Conservation (phyloP, 2,329 filamentous ascomycete species). For the Arthrobotrys musiformis region DNA sequence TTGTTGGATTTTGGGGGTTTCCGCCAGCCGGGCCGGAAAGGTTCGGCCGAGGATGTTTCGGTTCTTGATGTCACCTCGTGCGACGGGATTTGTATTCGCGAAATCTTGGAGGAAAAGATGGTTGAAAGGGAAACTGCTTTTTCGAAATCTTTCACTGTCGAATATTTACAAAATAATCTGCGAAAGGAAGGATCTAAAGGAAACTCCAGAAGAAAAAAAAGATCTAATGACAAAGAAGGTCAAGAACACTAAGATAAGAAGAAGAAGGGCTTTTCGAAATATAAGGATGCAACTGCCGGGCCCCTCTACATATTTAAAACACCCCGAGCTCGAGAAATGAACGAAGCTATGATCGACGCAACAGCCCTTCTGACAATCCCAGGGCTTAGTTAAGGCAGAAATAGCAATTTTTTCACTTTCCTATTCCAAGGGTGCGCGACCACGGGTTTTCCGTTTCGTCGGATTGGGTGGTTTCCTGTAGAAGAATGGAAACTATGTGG, state of each 20-base stretch:
- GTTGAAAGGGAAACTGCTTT: not conserved
- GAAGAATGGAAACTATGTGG: no score
- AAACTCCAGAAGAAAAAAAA: slow-evolving; percentile 1
- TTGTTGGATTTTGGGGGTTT: slow-evolving; percentile 35
- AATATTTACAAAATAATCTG: slow-evolving; percentile 11
- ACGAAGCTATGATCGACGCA: slow-evolving; percentile 23
- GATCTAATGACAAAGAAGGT: not conserved
- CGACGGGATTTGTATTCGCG: no score
- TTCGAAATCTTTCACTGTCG: not conserved
- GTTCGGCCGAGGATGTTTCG: not conserved
- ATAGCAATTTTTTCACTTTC: not conserved
- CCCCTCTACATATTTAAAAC: slow-evolving; percentile 20
- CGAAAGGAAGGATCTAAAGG: slow-evolving; percentile 13
- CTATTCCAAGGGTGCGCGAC: not conserved
- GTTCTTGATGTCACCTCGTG: not conserved
- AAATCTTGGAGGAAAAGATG: no score
- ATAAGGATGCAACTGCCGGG: slow-evolving; percentile 20
- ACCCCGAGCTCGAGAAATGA: slow-evolving; percentile 25
- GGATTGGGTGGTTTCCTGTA: no score
- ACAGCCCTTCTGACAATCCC: slow-evolving; percentile 5
- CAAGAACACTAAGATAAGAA: not conserved
- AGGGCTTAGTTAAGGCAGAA: slow-evolving; percentile 22
- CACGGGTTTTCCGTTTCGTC: not conserved
- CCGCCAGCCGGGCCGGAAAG: not conserved
- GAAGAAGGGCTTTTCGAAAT: not conserved